Evolutionary conservation across 2,329 filamentous ascomycete species (phyloP).

Genomic region (Diplodia seriata): DNA sequence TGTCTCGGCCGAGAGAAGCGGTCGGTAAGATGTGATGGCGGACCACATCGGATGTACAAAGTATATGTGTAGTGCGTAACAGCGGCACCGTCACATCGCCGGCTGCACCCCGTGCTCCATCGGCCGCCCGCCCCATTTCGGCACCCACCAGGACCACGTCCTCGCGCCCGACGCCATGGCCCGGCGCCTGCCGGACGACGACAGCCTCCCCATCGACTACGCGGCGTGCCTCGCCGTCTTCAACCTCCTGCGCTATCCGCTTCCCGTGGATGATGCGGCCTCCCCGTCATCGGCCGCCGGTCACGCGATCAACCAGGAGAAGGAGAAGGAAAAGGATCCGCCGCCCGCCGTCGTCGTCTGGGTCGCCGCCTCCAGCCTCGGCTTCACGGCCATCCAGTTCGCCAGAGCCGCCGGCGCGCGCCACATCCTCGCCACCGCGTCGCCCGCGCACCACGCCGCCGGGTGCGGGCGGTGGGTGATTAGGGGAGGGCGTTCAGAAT

Average conservation of each 20-base stretch:
- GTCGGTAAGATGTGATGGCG: too few species aligned
- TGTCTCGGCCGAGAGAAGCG: background rate
- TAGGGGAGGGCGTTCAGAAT: background rate
- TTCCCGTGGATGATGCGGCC: constrained; percentile 49
- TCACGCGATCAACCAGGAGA: constrained; percentile 39
- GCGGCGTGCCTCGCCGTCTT: constrained; percentile 62
- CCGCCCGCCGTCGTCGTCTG: constrained; percentile 36
- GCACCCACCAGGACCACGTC: constrained; percentile 60
- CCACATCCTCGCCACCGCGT: constrained; percentile 33
- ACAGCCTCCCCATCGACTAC: constrained; percentile 52
- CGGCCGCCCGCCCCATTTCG: constrained; percentile 53
- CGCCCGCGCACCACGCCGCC: constrained; percentile 28
- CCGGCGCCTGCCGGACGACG: constrained; percentile 51
- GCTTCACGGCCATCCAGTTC: constrained; percentile 32
- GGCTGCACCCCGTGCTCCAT: constrained; percentile 59
- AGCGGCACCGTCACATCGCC: constrained; percentile 51
- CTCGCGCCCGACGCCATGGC: constrained; percentile 59
- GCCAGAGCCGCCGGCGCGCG: constrained; percentile 25
- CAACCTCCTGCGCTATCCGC: constrained; percentile 59
- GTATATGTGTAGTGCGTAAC: background rate
- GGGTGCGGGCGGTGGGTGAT: background rate
- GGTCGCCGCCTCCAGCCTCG: constrained; percentile 33
- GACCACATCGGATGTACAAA: background rate
- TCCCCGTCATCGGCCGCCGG: too few species aligned
- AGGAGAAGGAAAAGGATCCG: constrained; percentile 41